These are phyloP conservation scores for Colletotrichum tanaceti DNA, from an alignment of 2,329 filamentous ascomycete species.

Conservation along the genomic window DNA sequence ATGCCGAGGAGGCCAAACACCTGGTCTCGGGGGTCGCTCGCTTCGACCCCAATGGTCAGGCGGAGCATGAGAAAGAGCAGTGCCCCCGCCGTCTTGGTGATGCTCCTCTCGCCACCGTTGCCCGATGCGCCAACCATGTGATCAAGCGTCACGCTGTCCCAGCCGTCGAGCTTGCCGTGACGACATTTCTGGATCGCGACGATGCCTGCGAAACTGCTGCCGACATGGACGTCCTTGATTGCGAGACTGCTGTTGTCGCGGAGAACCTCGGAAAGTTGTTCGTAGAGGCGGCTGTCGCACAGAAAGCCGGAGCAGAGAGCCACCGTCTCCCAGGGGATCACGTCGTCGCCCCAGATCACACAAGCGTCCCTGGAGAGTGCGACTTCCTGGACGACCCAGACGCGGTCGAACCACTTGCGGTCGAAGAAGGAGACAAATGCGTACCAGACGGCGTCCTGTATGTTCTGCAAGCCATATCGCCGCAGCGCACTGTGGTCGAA, in stretches of 20 bases:
- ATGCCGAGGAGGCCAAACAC: conserved; percentile 41
- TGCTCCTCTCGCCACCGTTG: not conserved
- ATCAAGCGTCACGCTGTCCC: conserved; percentile 26
- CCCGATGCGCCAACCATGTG: conserved; percentile 17
- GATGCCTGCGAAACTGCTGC: conserved; percentile 27
- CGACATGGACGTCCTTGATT: conserved; percentile 17
- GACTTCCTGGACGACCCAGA: conserved; percentile 41
- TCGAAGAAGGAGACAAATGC: conserved; percentile 39
- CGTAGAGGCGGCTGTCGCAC: conserved; percentile 26
- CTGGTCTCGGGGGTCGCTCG: conserved; percentile 40
- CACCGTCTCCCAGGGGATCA: conserved; percentile 33
- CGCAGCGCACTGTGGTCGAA: conserved; percentile 11
- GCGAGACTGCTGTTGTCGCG: conserved; percentile 27
- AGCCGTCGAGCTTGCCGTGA: conserved; percentile 9
- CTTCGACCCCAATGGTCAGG: conserved; percentile 37
- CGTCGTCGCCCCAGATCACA: conserved; percentile 35
- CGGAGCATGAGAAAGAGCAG: conserved; percentile 37
- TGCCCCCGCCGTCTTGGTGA: conserved; percentile 20
- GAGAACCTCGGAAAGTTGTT: conserved; percentile 27
- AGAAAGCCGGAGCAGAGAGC: conserved; percentile 31
- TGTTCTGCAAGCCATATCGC: conserved; percentile 8
- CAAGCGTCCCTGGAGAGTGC: conserved; percentile 34
- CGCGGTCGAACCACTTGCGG: conserved; percentile 39
- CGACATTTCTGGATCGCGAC: conserved; percentile 33
- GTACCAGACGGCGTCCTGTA: conserved; percentile 23